Base-by-base conservation (phyloP, 345 rosid genomes). In the Nephelium lappaceum region DNA sequence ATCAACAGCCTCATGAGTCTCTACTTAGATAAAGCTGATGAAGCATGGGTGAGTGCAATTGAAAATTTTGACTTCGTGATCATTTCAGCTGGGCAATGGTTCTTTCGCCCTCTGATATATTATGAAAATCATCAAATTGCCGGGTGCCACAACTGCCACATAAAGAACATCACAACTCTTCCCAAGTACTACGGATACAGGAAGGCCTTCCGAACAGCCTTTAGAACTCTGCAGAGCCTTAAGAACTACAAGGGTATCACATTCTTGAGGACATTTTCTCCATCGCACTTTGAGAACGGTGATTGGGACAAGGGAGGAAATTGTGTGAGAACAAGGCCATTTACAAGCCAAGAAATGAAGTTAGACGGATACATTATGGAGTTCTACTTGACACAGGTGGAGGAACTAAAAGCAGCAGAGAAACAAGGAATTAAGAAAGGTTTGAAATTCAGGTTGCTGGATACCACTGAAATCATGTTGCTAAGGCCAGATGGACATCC, bases 401-500 rank as follows among this genome's bases (percentile, higher is more conserved):
- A 88, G 75, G 89, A 84, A 51, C 74, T 87, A 21, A 73, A 72
- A 55, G 77, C 70, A 69, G 87, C 91, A 21, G 83, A 88, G 85
- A 70, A 60, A 63, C 36, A 71, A 80, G 90, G 88, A 75, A 91
- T 43, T 67, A 77, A 69, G 3, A 84, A 15, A 16, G 89, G 92
- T 5, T 16, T 84, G 69, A 86, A 67, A 60, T 85, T 86, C 51
- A 38, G 53, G 77, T 51, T 91, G 55, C 73, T 91, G 0, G 85
- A 82, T 75, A 84, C 84, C 2, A 89, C 91, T 8, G 89, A 88
- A 79, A 83, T 84, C 9, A 87, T 91, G 95, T 66, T 88, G 83
- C 77, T 85, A 62, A 79, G 95, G 76, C 91, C 94, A 45, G 95
- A 91, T 79, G 92, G 92, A 10, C 92, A 91, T 71, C 95, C 95